Evolutionary conservation across 2,329 filamentous ascomycete genomes (phyloP).

Genomic region (Trichoderma sp.): DNA sequence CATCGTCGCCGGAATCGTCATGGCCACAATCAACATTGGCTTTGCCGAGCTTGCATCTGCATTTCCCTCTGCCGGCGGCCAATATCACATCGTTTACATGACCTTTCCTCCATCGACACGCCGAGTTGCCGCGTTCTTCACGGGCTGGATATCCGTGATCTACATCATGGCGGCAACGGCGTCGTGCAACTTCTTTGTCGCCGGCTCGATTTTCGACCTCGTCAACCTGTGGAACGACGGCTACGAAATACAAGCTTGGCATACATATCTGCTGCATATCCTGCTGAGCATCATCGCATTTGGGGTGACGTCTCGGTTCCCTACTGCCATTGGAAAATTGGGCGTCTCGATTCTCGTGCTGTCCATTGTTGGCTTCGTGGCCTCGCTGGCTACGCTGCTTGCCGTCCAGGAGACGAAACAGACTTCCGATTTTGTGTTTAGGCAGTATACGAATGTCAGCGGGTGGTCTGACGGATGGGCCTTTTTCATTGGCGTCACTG

Average conservation of each 20-base stretch:
- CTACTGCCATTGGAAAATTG: conserved; percentile 31
- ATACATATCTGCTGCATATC: conserved; percentile 33
- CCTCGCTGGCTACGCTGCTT: conserved; percentile 30
- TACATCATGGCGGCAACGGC: conserved; percentile 33
- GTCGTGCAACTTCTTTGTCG: conserved; percentile 34
- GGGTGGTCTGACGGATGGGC: conserved; percentile 34
- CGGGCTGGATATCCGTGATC: conserved; percentile 32
- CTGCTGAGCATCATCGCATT: conserved; percentile 32
- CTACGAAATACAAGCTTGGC: conserved; percentile 31
- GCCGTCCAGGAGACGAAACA: conserved; percentile 30
- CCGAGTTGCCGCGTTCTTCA: conserved; percentile 32
- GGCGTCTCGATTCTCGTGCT: conserved; percentile 32
- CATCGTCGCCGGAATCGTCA: conserved; percentile 30
- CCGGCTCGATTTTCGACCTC: conserved; percentile 31
- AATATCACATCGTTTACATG: conserved; percentile 35
- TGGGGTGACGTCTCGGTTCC: conserved; percentile 28
- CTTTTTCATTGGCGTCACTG: conserved; percentile 31
- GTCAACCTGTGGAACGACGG: conserved; percentile 29
- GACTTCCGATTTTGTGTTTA: conserved; percentile 28
- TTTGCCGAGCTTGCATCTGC: conserved; percentile 34
- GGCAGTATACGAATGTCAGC: conserved; percentile 31
- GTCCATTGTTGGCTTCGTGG: conserved; percentile 31
- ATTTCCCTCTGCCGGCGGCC: conserved; percentile 33
- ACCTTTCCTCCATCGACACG: conserved; percentile 31
- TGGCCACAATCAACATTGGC: conserved; percentile 32